Conservation (phyloP, 371 early-diverging fungal species). For the Lichtheimia corymbifera region DNA sequence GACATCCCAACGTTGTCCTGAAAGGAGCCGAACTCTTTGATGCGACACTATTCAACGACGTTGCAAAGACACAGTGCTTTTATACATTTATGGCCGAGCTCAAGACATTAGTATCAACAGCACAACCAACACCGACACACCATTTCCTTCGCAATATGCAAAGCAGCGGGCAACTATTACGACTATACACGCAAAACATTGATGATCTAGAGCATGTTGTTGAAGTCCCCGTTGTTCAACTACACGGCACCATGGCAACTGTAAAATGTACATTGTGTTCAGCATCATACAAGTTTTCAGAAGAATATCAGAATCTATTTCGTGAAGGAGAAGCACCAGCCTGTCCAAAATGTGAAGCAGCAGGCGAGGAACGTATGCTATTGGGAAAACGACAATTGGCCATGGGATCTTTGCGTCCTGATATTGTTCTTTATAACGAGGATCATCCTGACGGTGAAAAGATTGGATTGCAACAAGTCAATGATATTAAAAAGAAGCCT, state of each 20-base stretch:
- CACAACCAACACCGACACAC: conserved; percentile 88
- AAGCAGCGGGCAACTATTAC: conserved; percentile 69
- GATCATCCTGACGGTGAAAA: conserved; percentile 87
- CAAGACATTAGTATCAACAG: conserved; percentile 68
- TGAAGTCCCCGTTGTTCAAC: conserved; percentile 76
- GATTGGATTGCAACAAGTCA: conserved; percentile 71
- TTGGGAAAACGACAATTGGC: conserved; percentile 76
- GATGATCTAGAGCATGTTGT: conserved; percentile 89
- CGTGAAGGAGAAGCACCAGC: conserved; percentile 70
- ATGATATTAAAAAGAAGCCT: conserved; percentile 74
- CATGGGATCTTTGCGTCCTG: conserved; percentile 89
- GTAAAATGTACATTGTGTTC: conserved; percentile 86
- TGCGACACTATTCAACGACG: conserved; percentile 82
- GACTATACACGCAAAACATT: conserved; percentile 98
- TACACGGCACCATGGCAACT: conserved; percentile 89
- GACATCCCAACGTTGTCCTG: conserved; percentile 72
- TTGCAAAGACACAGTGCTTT: conserved; percentile 78
- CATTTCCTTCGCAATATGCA: conserved; percentile 78
- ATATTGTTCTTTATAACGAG: conserved; percentile 98
- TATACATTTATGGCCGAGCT: conserved; percentile 95
- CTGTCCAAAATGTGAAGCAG: conserved; percentile 78
- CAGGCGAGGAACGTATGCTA: conserved; percentile 57
- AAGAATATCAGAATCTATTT: conserved; percentile 54
- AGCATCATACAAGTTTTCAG: conserved; percentile 60
- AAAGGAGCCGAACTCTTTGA: conserved; percentile 97